Conservation (phyloP, 2,329 filamentous ascomycete genomes). For the Ciborinia camelliae region DNA sequence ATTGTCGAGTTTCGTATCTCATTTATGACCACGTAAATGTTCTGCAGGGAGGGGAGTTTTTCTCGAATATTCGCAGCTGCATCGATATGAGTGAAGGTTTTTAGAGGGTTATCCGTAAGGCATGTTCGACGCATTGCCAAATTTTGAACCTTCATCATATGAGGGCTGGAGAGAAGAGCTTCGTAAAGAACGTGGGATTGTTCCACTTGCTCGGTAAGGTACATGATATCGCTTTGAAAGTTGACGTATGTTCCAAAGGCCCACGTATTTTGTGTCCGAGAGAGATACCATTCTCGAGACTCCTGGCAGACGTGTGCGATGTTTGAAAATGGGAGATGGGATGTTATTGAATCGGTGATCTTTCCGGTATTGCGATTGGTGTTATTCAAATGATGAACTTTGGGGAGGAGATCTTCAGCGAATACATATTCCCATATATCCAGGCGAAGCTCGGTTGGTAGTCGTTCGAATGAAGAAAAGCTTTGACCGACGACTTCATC, state of each 20-base stretch:
- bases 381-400: conserved; percentile 5
- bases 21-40: conserved; percentile 12
- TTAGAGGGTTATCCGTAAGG: conserved; percentile 4
- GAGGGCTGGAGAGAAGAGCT: conserved; percentile 2
- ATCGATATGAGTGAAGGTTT: not conserved
- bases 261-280: conserved; percentile 4
- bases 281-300: conserved; percentile 11
- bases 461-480: not conserved
- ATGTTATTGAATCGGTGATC: conserved; percentile 4
- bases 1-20: not conserved
- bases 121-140: conserved; percentile 11
- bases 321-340: conserved; percentile 4
- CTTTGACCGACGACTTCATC: not conserved
- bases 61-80: not conserved
- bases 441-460: conserved; percentile 2
- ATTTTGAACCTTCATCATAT: not conserved
- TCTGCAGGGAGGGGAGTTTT: not conserved
- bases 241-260: conserved; percentile 13
- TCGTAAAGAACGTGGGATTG: not conserved
- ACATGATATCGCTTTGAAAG: conserved; percentile 25
- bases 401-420: conserved; percentile 3
- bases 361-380: not conserved
- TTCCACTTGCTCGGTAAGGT: not conserved
- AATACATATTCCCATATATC: conserved; percentile 15
- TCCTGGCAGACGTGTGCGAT: conserved; percentile 11